Base-by-base conservation (phyloP, 805 yeast species). In the Lipomyces chichibuensis region DNA sequence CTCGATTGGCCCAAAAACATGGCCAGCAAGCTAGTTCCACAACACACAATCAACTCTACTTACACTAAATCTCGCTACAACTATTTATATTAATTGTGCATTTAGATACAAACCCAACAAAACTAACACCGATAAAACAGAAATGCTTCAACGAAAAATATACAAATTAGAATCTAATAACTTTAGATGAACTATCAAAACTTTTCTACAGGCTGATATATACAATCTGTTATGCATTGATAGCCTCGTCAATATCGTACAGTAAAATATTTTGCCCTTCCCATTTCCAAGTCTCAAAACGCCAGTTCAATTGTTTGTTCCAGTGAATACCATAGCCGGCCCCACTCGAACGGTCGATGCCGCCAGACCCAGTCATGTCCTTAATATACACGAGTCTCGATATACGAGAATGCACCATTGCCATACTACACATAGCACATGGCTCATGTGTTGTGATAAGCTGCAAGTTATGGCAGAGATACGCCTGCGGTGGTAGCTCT, bases 361-460 rank as follows among this genome's bases (percentile, higher is more conserved):
- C 85, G 6, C 91, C 92, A 0, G 90, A 85, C 29, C 67, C 65
- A 0, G 73, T 71, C 70, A 84, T 83, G 2, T 84, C 79, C 52
- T 80, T 78, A 20, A 90, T 71, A 77, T 87, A 94, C 0, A 90
- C 79, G 43, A 94, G 79, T 62, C 92, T 81, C 17, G 86, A 83
- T 0, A 95, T 84, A 59, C 99, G 81, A 0, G 98, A 94, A 76
- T 95, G 99, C 11, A 93, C 88, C 53, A 95, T 80, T 0, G 98
- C 98, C 99, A 95, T 95, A 6, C 91, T 80, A 75, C 99, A 95
- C 98, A 94, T 95, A 0, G 91, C 85, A 74, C 99, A 95, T 0
- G 99, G 99, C 77, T 95, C 99, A 75, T 92, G 97, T 0, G 97
- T 89, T 0, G 96, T 90, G 75, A 90, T 92, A 0, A 95, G 92